phyloP scores from a whole-genome alignment of 352 stramenopile species.

The Globisporangium polare region DNA sequence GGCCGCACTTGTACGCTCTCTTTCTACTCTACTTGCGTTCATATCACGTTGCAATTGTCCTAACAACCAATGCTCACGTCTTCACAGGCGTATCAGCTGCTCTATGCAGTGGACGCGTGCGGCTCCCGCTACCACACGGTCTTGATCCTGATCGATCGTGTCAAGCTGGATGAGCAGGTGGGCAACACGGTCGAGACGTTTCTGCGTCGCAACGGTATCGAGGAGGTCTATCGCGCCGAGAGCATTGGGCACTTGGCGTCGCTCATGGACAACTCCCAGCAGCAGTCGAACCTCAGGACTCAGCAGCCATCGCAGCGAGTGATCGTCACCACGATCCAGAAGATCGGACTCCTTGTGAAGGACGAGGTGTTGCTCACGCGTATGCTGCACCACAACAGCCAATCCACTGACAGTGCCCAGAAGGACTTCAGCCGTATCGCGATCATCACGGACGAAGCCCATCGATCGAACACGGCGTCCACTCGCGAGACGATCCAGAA shows the following conservation, averaged over 20 bases:
- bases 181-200: slow-evolving; percentile 67
- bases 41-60: no score
- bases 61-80: no score
- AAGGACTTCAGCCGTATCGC: slow-evolving; percentile 50
- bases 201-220: slow-evolving; percentile 64
- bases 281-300: slow-evolving; percentile 11
- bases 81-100: slow-evolving; percentile 52
- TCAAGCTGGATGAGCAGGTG: slow-evolving; percentile 84
- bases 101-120: slow-evolving; percentile 43
- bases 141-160: slow-evolving; percentile 71
- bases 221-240: slow-evolving; percentile 66
- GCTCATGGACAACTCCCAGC: slow-evolving; percentile 28
- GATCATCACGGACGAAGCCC: slow-evolving; percentile 82
- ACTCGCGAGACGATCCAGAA: slow-evolving; percentile 67
- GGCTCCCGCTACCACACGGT: slow-evolving; percentile 66
- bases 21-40: neutral
- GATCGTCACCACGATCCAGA: slow-evolving; percentile 81
- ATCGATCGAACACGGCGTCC: slow-evolving; percentile 68
- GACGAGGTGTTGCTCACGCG: slow-evolving; percentile 65
- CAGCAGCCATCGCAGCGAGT: slow-evolving; percentile 40
- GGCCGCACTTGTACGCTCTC: slow-evolving; percentile 37
- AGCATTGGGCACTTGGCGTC: slow-evolving; percentile 67
- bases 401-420: neutral
- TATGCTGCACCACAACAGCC: slow-evolving; percentile 46
- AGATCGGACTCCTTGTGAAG: slow-evolving; percentile 66